Evolutionary conservation across 257 asterid genomes (phyloP).

Genomic region (Datura wrightii): DNA sequence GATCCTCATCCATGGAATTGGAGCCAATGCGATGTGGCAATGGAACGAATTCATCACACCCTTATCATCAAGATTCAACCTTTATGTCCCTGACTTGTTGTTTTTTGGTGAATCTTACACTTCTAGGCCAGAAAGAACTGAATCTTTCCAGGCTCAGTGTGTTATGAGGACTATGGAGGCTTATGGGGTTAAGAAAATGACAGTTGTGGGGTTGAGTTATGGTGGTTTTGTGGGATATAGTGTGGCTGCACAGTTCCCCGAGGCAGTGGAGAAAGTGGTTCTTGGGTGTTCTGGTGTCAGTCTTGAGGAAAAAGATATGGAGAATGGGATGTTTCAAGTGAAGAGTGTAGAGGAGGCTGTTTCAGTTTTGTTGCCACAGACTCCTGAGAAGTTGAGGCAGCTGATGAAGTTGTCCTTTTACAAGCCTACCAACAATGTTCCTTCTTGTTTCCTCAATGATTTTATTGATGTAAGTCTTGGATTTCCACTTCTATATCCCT

Average conservation of each 20-base stretch:
- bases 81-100: conserved; percentile 74
- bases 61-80: conserved; percentile 68
- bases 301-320: conserved; percentile 82
- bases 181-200: conserved; percentile 60
- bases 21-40: conserved; percentile 97
- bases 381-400: conserved; percentile 68
- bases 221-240: conserved; percentile 88
- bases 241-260: conserved; percentile 75
- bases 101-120: conserved; percentile 81
- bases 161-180: conserved; percentile 66
- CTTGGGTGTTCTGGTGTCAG: conserved; percentile 78
- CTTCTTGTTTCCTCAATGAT: conserved; percentile 75
- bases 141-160: conserved; percentile 72
- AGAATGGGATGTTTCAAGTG: conserved; percentile 70
- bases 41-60: conserved; percentile 77
- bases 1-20: conserved; percentile 76
- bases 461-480: conserved; percentile 68
- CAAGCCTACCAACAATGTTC: conserved; percentile 66
- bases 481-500: not conserved
- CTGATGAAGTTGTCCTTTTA: conserved; percentile 61
- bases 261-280: conserved; percentile 68
- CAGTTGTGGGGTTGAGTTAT: conserved; percentile 76
- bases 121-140: conserved; percentile 61
- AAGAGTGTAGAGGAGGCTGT: conserved; percentile 78
- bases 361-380: conserved; percentile 62